These are phyloP conservation scores for Pogostemon cablin DNA, from an alignment of 257 asterid species.

Conservation along the genomic window DNA sequence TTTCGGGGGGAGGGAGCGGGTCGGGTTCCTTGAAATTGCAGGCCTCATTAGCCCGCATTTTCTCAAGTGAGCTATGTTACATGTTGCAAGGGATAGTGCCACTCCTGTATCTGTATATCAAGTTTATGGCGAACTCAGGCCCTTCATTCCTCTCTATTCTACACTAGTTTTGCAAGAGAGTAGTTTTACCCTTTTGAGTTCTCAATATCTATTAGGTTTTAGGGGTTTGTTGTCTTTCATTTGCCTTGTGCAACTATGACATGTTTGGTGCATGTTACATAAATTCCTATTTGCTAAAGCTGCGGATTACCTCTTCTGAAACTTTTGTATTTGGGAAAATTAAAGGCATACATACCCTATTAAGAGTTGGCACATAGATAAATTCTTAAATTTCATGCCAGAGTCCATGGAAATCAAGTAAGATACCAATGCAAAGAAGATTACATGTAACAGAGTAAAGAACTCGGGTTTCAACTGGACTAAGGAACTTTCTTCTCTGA, in stretches of 20 bases:
- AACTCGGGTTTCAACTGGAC: no score
- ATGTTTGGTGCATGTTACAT: neutral
- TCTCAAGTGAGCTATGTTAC: constrained; percentile 46
- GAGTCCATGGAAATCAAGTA: no score
- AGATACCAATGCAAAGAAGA: no score
- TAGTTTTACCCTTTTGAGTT: constrained; percentile 35
- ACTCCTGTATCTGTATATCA: constrained; percentile 46
- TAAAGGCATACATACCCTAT: no score
- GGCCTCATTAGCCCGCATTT: constrained; percentile 89
- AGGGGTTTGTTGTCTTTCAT: neutral
- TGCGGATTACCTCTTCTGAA: no score
- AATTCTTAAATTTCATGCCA: no score
- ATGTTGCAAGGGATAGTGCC: neutral
- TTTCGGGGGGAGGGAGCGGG: constrained; percentile 73
- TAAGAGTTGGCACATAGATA: no score
- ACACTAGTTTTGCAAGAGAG: constrained; percentile 21
- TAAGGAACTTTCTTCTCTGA: no score
- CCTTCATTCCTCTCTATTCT: constrained; percentile 17
- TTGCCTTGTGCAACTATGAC: neutral
- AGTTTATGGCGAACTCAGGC: constrained; percentile 32
- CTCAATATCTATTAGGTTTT: neutral
- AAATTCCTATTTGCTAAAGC: no score
- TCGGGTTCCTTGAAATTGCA: constrained; percentile 95
- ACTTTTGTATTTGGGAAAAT: no score
- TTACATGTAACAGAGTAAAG: no score